phyloP scores from a whole-genome alignment of 139 green algal genomes.

The Ettlia oleoabundans region DNA sequence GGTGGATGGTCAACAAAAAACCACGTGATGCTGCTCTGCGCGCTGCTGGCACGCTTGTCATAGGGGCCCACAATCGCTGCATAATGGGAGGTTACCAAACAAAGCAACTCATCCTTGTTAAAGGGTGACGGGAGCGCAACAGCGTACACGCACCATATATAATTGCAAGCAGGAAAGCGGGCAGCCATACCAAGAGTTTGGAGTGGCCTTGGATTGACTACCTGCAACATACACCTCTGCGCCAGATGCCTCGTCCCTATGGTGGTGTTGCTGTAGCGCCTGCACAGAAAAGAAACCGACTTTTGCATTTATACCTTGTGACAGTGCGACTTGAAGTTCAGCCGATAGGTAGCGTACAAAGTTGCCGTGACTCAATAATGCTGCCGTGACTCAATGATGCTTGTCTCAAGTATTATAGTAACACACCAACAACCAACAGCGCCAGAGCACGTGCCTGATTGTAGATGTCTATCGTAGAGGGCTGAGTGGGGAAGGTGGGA shows the following conservation, averaged over 20 bases:
- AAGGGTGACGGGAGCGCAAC: too few relatives aligned
- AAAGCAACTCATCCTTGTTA: too few relatives aligned
- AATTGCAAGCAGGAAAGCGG: too few relatives aligned
- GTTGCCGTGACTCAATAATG: too few relatives aligned
- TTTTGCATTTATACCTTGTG: too few relatives aligned
- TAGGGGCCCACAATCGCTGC: slow-evolving; percentile 82
- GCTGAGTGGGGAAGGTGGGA: slow-evolving; percentile 65
- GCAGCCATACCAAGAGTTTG: too few relatives aligned
- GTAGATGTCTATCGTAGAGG: slow-evolving; percentile 75
- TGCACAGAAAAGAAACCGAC: too few relatives aligned
- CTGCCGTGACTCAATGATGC: too few relatives aligned
- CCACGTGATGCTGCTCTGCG: slow-evolving; percentile 59
- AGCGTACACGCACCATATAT: too few relatives aligned
- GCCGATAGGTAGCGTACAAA: not conserved
- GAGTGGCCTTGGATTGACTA: too few relatives aligned
- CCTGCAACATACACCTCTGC: slow-evolving; percentile 5
- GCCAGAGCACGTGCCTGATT: slow-evolving; percentile 68
- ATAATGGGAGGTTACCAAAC: slow-evolving; percentile 65
- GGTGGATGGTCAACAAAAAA: slow-evolving; percentile 68
- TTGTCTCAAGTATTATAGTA: too few relatives aligned
- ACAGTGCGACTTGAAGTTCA: not conserved
- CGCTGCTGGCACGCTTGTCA: slow-evolving; percentile 21
- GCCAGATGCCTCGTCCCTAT: slow-evolving; percentile 17
- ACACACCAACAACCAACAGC: too few relatives aligned
- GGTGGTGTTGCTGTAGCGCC: slow-evolving; percentile 48